phyloP scores from a whole-genome alignment of 2,329 filamentous ascomycete species.

The Fusarium pseudoanthophilum region DNA sequence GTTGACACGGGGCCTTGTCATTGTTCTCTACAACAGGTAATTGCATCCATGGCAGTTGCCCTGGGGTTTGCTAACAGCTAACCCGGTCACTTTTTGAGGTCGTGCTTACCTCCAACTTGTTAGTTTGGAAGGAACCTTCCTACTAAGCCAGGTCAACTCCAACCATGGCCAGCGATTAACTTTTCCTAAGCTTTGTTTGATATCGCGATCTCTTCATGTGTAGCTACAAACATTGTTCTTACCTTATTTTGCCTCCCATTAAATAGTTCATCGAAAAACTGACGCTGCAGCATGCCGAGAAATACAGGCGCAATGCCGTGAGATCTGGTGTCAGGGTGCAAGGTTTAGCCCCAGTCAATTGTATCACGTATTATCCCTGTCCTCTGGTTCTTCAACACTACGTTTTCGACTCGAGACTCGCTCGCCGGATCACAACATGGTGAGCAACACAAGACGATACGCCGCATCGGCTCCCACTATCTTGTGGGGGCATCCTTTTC shows the following conservation, averaged over 20 bases:
- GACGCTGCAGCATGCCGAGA: slow-evolving; percentile 31
- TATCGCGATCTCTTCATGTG: not conserved
- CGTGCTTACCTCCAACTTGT: not conserved
- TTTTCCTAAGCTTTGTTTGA: not conserved
- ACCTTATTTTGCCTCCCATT: not conserved
- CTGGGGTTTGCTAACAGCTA: not conserved
- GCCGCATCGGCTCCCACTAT: slow-evolving; percentile 41
- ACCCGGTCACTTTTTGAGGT: not conserved
- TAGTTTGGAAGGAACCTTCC: not conserved
- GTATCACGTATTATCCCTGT: slow-evolving; percentile 30
- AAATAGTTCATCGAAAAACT: slow-evolving; percentile 12
- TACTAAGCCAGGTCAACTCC: not conserved
- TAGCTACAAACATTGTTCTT: not conserved
- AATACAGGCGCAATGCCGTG: slow-evolving; percentile 42
- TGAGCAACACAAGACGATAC: slow-evolving; percentile 37
- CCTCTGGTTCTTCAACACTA: slow-evolving; percentile 16
- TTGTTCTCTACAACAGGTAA: not conserved
- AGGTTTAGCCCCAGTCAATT: slow-evolving; percentile 36
- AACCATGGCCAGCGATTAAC: not conserved
- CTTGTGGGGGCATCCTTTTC: slow-evolving; percentile 13
- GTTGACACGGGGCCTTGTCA: not conserved
- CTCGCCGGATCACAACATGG: slow-evolving; percentile 29
- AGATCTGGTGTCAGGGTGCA: slow-evolving; percentile 44
- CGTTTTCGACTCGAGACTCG: slow-evolving; percentile 22
- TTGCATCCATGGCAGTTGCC: not conserved